Evolutionary conservation across 106 monocot genomes (phyloP), one percentile per base, ranked within the genome.

Genomic region (Narthecium ossifragum): DNA sequence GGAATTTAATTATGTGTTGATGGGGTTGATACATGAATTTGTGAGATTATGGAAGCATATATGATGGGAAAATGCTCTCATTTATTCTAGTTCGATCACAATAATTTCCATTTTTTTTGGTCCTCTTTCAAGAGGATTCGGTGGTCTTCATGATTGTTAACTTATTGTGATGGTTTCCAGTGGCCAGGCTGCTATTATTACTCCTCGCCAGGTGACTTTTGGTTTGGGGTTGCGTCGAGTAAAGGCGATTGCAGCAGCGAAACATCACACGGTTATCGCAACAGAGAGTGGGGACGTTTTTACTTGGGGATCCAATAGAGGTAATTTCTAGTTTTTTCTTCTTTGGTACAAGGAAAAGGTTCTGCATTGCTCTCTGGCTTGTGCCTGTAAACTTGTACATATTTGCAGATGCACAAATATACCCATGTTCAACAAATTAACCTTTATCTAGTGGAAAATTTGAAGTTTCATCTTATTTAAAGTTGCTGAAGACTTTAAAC

Each of bases 261-360:
- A 99, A 50, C 98, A 99, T 80, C 98, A 99, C 63, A 99, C 87
- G 33, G 66, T 99, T 51, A 77, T 99, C 77, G 87, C 98, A 63
- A 91, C 82, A 21, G 90, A 99, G 49, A 72, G 63, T 59, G 91
- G 98, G 51, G 91, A 91, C 24, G 91, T 99, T 57, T 99, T 84
- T 63, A 87, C 87, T 22, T 99, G 98, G 98, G 98, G 98, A 55
- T 99, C 82, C 76, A 99, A 99, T 71, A 84, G 87, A 91, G 91
- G 98, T 98, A 69, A 27, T 33, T 32, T 63, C 26, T 13, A 28
- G 2, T 30, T 5, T 55, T 55, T 9, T 55, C 17, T 9, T 14
- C 14, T 23, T 51, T 5, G 9, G 1, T 21, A 21, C 4, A n/a
- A n/a, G n/a, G n/a, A n/a, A n/a, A n/a, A n/a, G n/a, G n/a, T n/a